Percentiles rank a stretch among this genome's conserved stretches.
phyloP scores from a whole-genome alignment of 306 rosid genomes.

The Chamaecrista fasciculata region DNA sequence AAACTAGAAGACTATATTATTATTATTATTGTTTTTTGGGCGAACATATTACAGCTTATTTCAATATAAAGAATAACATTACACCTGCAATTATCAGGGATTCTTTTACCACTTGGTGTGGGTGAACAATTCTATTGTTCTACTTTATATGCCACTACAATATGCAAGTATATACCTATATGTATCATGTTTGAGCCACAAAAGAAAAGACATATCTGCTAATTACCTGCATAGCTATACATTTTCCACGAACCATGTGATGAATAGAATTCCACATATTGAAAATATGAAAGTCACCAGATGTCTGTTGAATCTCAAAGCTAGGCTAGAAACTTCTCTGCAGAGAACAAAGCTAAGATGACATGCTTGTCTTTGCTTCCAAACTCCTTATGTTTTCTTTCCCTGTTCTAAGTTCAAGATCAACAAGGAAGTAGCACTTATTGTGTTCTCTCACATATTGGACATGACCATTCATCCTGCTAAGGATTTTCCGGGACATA shows the following conservation, averaged over 20 bases:
- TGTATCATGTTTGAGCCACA: neutral
- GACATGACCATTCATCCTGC: slow-evolving; percentile 63
- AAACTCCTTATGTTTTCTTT: slow-evolving; percentile 36
- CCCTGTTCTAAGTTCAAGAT: slow-evolving; percentile 51
- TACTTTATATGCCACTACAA: neutral
- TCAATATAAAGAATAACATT: neutral
- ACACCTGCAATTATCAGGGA: neutral
- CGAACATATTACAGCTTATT: neutral
- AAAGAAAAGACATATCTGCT: neutral
- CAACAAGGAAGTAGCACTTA: slow-evolving; percentile 64
- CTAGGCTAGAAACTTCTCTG: slow-evolving; percentile 13
- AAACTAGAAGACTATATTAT: neutral
- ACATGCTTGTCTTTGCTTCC: slow-evolving; percentile 31
- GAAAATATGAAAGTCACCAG: slow-evolving; percentile 11
- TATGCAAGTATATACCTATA: too few relatives aligned
- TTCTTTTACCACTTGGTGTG: neutral
- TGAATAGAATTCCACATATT: neutral
- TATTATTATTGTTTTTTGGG: neutral
- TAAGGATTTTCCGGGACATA: slow-evolving; percentile 68
- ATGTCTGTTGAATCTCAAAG: slow-evolving; percentile 19
- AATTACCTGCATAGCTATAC: neutral
- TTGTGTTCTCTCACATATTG: slow-evolving; percentile 59
- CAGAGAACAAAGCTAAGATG: slow-evolving; percentile 13
- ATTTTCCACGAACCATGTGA: neutral
- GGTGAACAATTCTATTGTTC: neutral